Evolutionary conservation across 1,284 basidiomycete genomes (phyloP), one percentile per base, ranked within the genome.

Genomic region (Cryptococcus sp.): DNA sequence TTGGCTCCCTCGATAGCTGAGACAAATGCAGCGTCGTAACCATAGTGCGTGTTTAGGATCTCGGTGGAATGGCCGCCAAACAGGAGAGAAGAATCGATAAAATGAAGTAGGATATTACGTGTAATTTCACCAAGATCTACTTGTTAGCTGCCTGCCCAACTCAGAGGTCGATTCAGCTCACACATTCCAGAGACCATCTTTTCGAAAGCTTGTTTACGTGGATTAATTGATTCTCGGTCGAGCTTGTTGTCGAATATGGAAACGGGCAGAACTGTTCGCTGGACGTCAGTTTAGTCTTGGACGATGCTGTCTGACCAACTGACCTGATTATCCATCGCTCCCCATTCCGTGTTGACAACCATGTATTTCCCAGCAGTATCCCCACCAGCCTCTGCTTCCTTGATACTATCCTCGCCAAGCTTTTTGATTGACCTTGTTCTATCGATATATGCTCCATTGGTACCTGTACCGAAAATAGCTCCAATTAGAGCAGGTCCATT

Each of bases 181-280:
- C 76, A 98, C 93, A 98, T 98, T 55, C 96, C 96, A 2, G 91
- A 96, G 61, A 98, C 89, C 79, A 97, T 91, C 78, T 98, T 98
- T 75, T 98, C 96, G 68, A 93, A 98, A 2, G 88, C 87, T 74
- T 98, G 94, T 70, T 85, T 89, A 49, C 85, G 81, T 48, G 92
- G 91, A 67, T 98, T 97, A 74, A 98, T 97, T 46, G 87, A 91
- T 67, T 87, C 83, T 50, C 96, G 85, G 73, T 98, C 94, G 21
- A 98, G 79, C 62, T 87, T 83, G 77, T 90, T 93, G 76, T 98
- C 94, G 66, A 85, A 97, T n/a, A 87, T 83, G 0, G 94, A 97
- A 7, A 86, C 83, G 4, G 91, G 93, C 19, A 98, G 81, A 49
- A 86, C 84, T n/a, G 82, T 79, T 49, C 92, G 84, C 87, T 91